These are phyloP conservation scores for Arthrobotrys conoides DNA, from an alignment of 2,329 filamentous ascomycete species.

Conservation along the genomic window DNA sequence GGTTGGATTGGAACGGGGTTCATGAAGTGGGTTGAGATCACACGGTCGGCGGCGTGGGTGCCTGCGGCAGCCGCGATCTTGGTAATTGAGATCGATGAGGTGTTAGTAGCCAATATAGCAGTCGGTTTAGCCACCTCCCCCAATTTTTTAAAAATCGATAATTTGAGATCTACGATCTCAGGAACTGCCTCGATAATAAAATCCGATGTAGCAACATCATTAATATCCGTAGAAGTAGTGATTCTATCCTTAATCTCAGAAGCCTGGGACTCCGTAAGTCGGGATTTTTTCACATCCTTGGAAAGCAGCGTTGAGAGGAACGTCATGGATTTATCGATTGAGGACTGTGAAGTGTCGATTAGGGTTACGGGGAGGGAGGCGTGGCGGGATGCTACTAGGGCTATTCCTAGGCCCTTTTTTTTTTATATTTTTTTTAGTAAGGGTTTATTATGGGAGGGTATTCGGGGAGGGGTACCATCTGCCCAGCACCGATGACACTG, in stretches of 20 bases:
- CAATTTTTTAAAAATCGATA: constrained; percentile 85
- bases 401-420: constrained; percentile 89
- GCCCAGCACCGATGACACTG: constrained; percentile 92
- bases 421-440: constrained; percentile 12
- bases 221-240: constrained; percentile 78
- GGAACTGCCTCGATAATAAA: constrained; percentile 98
- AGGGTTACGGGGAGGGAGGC: constrained; percentile 87
- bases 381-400: constrained; percentile 88
- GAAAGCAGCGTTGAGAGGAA: constrained; percentile 92
- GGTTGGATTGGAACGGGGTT: constrained; percentile 98
- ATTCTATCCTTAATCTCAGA: constrained; percentile 80
- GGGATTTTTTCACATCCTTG: constrained; percentile 91
- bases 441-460: background rate
- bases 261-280: constrained; percentile 85
- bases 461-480: constrained; percentile 78
- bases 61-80: constrained; percentile 88
- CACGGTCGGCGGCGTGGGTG: constrained; percentile 81
- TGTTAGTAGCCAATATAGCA: constrained; percentile 95
- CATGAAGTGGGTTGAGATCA: constrained; percentile 98
- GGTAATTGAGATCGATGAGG: constrained; percentile 98
- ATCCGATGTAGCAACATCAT: constrained; percentile 84
- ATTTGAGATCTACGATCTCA: constrained; percentile 86
- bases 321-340: constrained; percentile 87
- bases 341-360: constrained; percentile 85
- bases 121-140: constrained; percentile 85